Percentiles rank a stretch among this genome's conserved stretches.
Evolutionary conservation across 176 grass and related monocot genomes (phyloP).

Genomic region (Oryza brachyantha): DNA sequence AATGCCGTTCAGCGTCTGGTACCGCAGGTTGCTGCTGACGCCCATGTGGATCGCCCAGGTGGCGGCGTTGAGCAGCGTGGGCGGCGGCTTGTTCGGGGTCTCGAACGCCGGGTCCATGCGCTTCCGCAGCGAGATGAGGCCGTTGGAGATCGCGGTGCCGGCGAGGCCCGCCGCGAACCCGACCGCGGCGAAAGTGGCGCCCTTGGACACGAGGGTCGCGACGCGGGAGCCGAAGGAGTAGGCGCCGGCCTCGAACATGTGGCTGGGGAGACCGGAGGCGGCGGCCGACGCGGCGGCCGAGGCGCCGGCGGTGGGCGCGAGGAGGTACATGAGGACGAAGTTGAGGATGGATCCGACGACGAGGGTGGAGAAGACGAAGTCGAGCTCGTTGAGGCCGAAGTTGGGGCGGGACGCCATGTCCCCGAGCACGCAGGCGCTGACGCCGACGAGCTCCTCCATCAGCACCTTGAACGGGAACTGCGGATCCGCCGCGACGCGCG

Average conservation of each 20-base stretch:
- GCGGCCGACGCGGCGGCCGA: slow-evolving; percentile 36
- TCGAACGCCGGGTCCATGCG: slow-evolving; percentile 73
- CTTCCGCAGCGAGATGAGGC: slow-evolving; percentile 63
- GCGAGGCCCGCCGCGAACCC: slow-evolving; percentile 70
- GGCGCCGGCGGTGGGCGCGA: slow-evolving; percentile 61
- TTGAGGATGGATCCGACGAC: slow-evolving; percentile 94
- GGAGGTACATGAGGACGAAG: slow-evolving; percentile 90
- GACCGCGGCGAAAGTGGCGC: slow-evolving; percentile 55
- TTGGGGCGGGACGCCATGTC: slow-evolving; percentile 87
- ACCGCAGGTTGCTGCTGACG: slow-evolving; percentile 75
- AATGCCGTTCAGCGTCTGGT: slow-evolving; percentile 80
- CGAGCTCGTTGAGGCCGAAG: slow-evolving; percentile 88
- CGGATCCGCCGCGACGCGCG: slow-evolving; percentile 71
- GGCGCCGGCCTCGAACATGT: slow-evolving; percentile 75
- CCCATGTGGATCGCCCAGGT: slow-evolving; percentile 91
- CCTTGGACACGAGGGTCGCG: slow-evolving; percentile 65
- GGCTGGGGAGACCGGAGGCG: slow-evolving; percentile 49
- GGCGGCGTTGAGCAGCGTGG: slow-evolving; percentile 67
- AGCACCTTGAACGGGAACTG: slow-evolving; percentile 93
- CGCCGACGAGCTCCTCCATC: slow-evolving; percentile 90
- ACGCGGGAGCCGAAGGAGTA: slow-evolving; percentile 66
- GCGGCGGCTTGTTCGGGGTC: slow-evolving; percentile 76
- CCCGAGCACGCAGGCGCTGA: slow-evolving; percentile 68
- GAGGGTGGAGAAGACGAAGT: slow-evolving; percentile 90
- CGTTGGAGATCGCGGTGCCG: slow-evolving; percentile 73